phyloP scores from a whole-genome alignment of 2,329 filamentous ascomycete genomes.

The Paecilomyces sp. region DNA sequence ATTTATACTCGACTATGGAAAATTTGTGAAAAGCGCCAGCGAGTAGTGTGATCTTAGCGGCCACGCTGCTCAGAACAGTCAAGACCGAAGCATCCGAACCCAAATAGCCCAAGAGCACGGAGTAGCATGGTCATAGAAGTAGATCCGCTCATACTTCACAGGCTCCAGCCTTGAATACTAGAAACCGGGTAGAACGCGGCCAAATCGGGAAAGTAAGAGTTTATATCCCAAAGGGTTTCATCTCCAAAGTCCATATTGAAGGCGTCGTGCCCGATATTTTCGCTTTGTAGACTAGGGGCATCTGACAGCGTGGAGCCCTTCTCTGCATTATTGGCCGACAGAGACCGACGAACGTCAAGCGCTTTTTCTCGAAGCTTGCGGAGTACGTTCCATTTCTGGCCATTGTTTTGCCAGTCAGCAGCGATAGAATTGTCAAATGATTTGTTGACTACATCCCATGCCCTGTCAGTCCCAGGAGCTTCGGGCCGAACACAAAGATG shows the following conservation, averaged over 20 bases:
- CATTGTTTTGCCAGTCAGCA: background rate
- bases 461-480: constrained; percentile 17
- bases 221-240: background rate
- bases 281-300: background rate
- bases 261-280: background rate
- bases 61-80: no score
- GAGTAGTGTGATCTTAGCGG: no score
- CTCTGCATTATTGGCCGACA: constrained; percentile 13
- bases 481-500: constrained; percentile 31
- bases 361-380: constrained; percentile 4
- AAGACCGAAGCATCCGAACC: no score
- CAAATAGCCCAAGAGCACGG: no score
- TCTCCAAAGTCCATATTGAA: background rate
- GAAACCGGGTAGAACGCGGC: background rate
- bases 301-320: background rate
- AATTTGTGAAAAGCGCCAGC: no score
- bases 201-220: background rate
- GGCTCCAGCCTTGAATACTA: background rate
- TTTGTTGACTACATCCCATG: constrained; percentile 20
- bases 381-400: constrained; percentile 3
- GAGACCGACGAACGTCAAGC: background rate
- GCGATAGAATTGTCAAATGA: background rate
- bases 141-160: background rate
- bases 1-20: no score
- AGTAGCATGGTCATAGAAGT: background rate